These are phyloP conservation scores for Plasmopara viticola DNA, from an alignment of 352 stramenopile species.

Conservation along the genomic window DNA sequence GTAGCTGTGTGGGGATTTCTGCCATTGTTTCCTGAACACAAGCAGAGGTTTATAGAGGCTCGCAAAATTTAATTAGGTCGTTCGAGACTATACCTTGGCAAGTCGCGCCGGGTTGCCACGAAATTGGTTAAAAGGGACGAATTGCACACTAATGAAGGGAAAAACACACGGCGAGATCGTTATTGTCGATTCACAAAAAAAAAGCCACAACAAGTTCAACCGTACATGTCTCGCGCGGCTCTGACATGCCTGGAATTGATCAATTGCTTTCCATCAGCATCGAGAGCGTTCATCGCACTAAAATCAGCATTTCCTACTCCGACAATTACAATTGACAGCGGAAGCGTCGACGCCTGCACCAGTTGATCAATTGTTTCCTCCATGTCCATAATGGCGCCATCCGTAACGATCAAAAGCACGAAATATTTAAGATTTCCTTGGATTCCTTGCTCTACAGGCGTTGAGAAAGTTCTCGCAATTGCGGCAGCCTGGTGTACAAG, in stretches of 20 bases:
- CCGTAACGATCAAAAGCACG: conserved; percentile 65
- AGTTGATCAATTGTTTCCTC: conserved; percentile 64
- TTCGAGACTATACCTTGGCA: conserved; percentile 29
- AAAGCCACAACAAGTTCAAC: conserved; percentile 5
- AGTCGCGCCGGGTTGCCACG: conserved; percentile 49
- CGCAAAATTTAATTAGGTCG: too few relatives aligned
- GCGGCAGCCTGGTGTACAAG: conserved; percentile 57
- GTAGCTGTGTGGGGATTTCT: conserved; percentile 57
- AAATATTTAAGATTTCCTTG: conserved; percentile 61
- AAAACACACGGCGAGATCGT: conserved; percentile 3
- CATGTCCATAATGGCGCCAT: conserved; percentile 78
- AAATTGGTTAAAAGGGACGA: conserved; percentile 71
- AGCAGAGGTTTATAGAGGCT: conserved; percentile 1
- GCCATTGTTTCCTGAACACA: conserved; percentile 44
- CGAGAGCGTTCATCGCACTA: conserved; percentile 53
- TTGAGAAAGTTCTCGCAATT: conserved; percentile 52
- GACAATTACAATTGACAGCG: conserved; percentile 78
- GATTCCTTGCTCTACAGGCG: conserved; percentile 14
- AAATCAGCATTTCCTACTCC: conserved; percentile 75
- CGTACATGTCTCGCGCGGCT: conserved; percentile 62
- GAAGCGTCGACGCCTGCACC: conserved; percentile 52
- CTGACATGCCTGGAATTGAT: conserved; percentile 27
- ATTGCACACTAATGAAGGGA: conserved; percentile 47
- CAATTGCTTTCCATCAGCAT: conserved; percentile 57
- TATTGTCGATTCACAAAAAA: background rate